These are phyloP conservation scores for Tricholoma saponaceum DNA, from an alignment of 768 basidiomycete species.

Conservation along the genomic window DNA sequence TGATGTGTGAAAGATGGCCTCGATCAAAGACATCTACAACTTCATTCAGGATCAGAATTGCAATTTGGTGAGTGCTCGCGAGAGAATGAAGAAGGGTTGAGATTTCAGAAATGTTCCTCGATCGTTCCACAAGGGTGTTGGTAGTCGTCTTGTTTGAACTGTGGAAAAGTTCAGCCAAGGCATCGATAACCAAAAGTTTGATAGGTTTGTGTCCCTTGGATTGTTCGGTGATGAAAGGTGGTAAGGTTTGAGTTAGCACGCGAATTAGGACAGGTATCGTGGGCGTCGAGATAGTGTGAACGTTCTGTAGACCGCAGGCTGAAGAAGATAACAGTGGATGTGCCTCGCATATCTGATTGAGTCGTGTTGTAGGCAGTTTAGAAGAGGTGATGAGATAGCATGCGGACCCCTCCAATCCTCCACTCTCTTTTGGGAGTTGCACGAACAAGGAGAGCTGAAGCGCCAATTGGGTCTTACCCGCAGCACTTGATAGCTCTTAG, in stretches of 20 bases:
- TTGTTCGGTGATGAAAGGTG: constrained; percentile 40
- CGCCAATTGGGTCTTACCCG: constrained; percentile 93
- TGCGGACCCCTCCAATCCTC: constrained; percentile 61
- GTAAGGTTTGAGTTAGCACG: constrained; percentile 52
- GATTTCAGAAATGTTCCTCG: constrained; percentile 63
- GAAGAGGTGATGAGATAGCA: constrained; percentile 79
- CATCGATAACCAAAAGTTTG: constrained; percentile 81
- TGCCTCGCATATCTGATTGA: constrained; percentile 58
- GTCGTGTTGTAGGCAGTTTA: constrained; percentile 60
- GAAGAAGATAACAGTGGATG: constrained; percentile 43
- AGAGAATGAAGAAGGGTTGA: constrained; percentile 68
- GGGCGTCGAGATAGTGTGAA: constrained; percentile 59
- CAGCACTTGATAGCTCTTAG: constrained; percentile 52
- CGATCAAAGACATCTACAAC: constrained; percentile 74
- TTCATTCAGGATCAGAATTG: constrained; percentile 85
- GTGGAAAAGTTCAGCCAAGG: constrained; percentile 83
- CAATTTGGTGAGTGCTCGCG: constrained; percentile 58
- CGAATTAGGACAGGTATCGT: constrained; percentile 51
- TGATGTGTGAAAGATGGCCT: constrained; percentile 13
- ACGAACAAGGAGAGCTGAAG: constrained; percentile 79
- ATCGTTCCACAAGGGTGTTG: constrained; percentile 64
- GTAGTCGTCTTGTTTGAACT: constrained; percentile 55
- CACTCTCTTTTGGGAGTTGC: constrained; percentile 57
- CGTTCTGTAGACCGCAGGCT: constrained; percentile 45
- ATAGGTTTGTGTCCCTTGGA: constrained; percentile 49